Conservation (phyloP, 2,329 filamentous ascomycete genomes). For the Neopestalotiopsis rosae region DNA sequence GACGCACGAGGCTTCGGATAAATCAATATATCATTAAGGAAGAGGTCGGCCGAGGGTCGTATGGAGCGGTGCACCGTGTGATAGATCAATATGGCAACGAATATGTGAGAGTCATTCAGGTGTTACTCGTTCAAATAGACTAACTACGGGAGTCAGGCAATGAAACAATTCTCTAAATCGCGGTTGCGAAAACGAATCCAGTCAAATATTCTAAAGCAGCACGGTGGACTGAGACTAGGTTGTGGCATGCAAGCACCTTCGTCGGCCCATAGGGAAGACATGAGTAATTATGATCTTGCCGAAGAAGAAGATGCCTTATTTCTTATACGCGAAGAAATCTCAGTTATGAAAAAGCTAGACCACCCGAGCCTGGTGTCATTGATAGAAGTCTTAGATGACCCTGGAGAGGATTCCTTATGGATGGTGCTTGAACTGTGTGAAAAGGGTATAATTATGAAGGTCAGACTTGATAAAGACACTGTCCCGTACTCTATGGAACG, state of each 20-base stretch:
- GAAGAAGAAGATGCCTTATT: slow-evolving; percentile 76
- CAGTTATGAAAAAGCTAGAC: slow-evolving; percentile 98
- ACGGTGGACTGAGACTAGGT: slow-evolving; percentile 50
- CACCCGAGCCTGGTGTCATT: slow-evolving; percentile 93
- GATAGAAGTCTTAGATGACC: slow-evolving; percentile 94
- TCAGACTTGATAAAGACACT: slow-evolving; percentile 84
- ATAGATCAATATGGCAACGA: slow-evolving; percentile 89
- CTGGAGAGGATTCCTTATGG: slow-evolving; percentile 92
- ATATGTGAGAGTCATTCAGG: slow-evolving; percentile 69
- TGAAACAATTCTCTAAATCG: slow-evolving; percentile 97
- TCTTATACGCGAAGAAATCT: slow-evolving; percentile 93
- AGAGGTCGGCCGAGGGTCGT: slow-evolving; percentile 96
- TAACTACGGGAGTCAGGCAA: slow-evolving; percentile 62
- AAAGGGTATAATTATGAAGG: slow-evolving; percentile 96
- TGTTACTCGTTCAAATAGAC: not conserved
- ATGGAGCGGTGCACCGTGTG: slow-evolving; percentile 89
- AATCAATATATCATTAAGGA: slow-evolving; percentile 95
- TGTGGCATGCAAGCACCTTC: slow-evolving; percentile 28
- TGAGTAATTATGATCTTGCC: slow-evolving; percentile 52
- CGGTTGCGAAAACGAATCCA: slow-evolving; percentile 88
- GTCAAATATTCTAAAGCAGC: slow-evolving; percentile 75
- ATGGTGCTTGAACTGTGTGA: slow-evolving; percentile 99
- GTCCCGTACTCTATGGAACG: slow-evolving; percentile 82
- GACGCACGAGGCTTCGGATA: slow-evolving; percentile 85
- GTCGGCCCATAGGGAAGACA: slow-evolving; percentile 33